phyloP scores from a whole-genome alignment of 345 rosid genomes.

The Gossypium thurberi region DNA sequence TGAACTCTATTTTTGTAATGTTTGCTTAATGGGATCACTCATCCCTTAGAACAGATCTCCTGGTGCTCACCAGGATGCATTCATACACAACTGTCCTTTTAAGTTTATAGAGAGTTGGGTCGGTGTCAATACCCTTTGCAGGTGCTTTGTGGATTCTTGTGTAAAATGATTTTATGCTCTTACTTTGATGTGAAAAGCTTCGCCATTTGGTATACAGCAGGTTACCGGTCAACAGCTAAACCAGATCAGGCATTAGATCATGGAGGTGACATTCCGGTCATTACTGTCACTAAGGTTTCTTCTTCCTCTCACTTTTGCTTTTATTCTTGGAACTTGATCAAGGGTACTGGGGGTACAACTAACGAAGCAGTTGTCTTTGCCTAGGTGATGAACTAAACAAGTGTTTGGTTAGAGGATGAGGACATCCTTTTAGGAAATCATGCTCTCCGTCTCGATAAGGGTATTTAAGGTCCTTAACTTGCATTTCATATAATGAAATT shows the following conservation, averaged over 20 bases:
- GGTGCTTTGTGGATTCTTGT: background rate
- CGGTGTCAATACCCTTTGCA: background rate
- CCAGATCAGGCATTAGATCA: background rate
- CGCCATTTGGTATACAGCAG: background rate
- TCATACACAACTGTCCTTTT: background rate
- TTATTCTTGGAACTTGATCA: background rate
- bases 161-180: background rate
- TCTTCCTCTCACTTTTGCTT: background rate
- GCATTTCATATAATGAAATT: too few relatives aligned
- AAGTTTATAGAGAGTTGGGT: background rate
- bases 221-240: background rate
- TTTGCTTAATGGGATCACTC: background rate
- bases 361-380: background rate
- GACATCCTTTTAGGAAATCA: conserved; percentile 5
- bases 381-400: too few relatives aligned
- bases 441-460: too few relatives aligned
- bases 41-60: background rate
- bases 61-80: background rate
- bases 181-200: background rate
- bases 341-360: background rate
- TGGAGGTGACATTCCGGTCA: background rate
- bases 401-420: conserved; percentile 51
- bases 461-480: too few relatives aligned
- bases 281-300: background rate
- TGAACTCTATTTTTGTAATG: background rate